phyloP scores from a whole-genome alignment of 768 basidiomycete genomes.

The Pulveroboletus frians region DNA sequence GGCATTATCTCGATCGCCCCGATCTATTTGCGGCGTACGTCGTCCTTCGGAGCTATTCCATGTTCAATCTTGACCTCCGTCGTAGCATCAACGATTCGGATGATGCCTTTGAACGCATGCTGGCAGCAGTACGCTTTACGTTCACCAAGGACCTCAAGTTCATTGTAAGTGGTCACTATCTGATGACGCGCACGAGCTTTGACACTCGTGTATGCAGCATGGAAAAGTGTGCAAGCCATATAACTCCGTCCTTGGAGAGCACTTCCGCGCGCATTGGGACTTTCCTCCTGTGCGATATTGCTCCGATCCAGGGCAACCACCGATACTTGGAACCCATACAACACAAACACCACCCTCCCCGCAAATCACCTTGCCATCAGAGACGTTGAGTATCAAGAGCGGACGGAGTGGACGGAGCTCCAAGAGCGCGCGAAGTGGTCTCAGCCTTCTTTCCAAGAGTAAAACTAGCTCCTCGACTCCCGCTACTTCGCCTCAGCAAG shows the following conservation, averaged over 20 bases:
- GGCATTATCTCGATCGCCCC: slow-evolving; percentile 88
- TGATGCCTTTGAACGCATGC: slow-evolving; percentile 91
- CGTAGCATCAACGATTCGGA: slow-evolving; percentile 84
- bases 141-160: slow-evolving; percentile 96
- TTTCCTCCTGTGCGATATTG: slow-evolving; percentile 57
- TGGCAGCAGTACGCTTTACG: slow-evolving; percentile 82
- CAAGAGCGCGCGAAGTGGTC: slow-evolving; percentile 54
- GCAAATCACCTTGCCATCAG: slow-evolving; percentile 28
- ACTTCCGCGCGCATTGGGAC: slow-evolving; percentile 87
- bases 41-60: not conserved
- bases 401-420: slow-evolving; percentile 48
- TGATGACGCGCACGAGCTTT: not conserved
- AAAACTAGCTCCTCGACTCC: slow-evolving; percentile 31
- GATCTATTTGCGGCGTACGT: slow-evolving; percentile 89
- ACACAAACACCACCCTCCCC: slow-evolving; percentile 23
- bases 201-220: slow-evolving; percentile 43
- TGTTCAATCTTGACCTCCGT: not conserved
- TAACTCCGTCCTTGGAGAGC: slow-evolving; percentile 83
- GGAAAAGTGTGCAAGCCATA: slow-evolving; percentile 94
- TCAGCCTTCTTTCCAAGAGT: slow-evolving; percentile 51
- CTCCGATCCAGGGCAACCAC: slow-evolving; percentile 42
- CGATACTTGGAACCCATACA: slow-evolving; percentile 41
- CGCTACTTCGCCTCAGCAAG: slow-evolving; percentile 45
- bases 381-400: slow-evolving; percentile 50
- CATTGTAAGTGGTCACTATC: slow-evolving; percentile 47